Base-by-base conservation (phyloP, 495 filamentous ascomycete genomes). In the Penicillium macrosclerotiorum region DNA sequence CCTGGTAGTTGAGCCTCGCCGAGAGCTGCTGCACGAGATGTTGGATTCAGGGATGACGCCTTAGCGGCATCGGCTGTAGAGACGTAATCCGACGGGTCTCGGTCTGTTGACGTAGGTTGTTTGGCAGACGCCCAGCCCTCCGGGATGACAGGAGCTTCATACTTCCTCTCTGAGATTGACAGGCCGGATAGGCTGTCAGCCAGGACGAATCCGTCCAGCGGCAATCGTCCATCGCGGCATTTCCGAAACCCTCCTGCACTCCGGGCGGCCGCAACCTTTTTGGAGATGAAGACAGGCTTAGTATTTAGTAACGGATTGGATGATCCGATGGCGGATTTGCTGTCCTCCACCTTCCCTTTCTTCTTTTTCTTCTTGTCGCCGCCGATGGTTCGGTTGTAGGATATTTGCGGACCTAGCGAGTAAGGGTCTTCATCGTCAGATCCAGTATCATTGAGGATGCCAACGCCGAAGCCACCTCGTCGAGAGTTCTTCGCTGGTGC, bases 371-470 rank as follows among this genome's bases (percentile, higher is more conserved):
- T 92, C 62, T 89, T 94, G 38, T 91, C 86, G 3, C 85, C 85
- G 20, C 88, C 91, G 58, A 97, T 84, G 3, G 82, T 77, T 36
- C 82, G 76, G 54, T 89, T 95, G 63, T 95, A 96, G n/a, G 85
- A 88, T 60, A 95, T 91, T 57, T 82, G 82, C 6, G 93, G 93
- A 0, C 93, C 91, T 16, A 97, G 79, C 34, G 88, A 88, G 67
- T 96, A 97, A 0, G 88, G 88, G 57, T 97, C 94, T 58, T 96
- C 93, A 43, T 97, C 91, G 55, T 97, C 93, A n/a, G 93, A 96
- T 3, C 90, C 92, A 13, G 84, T 95, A 48, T 97, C 93, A 57
- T 97, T 98, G 39, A 98, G 65, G 16, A 96, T 72, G 3, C 93
- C 93, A 11, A 94, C 85, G 0, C 93, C 93, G 36, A 98, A 89